Conservation (phyloP, 2,329 filamentous ascomycete species). For the Penicillium sp. region DNA sequence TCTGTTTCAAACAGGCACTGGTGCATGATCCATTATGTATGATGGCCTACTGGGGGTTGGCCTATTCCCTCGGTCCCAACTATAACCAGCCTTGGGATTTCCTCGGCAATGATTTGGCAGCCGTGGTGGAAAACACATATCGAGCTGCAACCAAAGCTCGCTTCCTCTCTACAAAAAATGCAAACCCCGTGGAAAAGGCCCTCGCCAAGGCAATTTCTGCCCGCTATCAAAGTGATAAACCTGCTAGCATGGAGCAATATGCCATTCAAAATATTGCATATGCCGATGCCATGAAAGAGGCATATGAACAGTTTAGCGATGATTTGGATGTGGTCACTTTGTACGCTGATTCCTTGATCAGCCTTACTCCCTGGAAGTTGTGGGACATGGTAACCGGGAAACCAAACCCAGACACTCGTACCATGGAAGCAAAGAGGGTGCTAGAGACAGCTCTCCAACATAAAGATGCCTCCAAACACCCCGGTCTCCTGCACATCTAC, state of each 20-base stretch:
- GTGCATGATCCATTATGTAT: slow-evolving; percentile 34
- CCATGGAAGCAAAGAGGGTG: slow-evolving; percentile 56
- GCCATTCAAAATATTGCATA: slow-evolving; percentile 58
- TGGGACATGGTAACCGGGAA: slow-evolving; percentile 61
- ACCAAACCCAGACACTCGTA: slow-evolving; percentile 54
- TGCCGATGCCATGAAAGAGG: slow-evolving; percentile 58
- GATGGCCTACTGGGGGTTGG: slow-evolving; percentile 43
- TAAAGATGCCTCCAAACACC: slow-evolving; percentile 55
- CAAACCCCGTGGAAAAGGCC: slow-evolving; percentile 56
- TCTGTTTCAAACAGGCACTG: slow-evolving; percentile 39
- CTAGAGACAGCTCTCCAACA: slow-evolving; percentile 58
- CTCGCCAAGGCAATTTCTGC: slow-evolving; percentile 61
- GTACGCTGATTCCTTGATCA: slow-evolving; percentile 65
- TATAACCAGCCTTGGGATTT: slow-evolving; percentile 76
- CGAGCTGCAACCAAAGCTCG: slow-evolving; percentile 47
- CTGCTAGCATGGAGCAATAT: slow-evolving; percentile 46
- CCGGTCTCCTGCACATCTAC: slow-evolving; percentile 71
- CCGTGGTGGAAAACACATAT: slow-evolving; percentile 48
- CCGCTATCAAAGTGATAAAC: slow-evolving; percentile 57
- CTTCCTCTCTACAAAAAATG: slow-evolving; percentile 31
- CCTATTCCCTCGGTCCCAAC: slow-evolving; percentile 71
- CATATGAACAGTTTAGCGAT: slow-evolving; percentile 52
- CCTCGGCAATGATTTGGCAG: slow-evolving; percentile 62
- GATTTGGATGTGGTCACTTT: slow-evolving; percentile 64
- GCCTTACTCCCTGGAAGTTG: slow-evolving; percentile 62